Base-by-base conservation (phyloP, 2,329 filamentous ascomycete species). In the Fusarium torulosum region DNA sequence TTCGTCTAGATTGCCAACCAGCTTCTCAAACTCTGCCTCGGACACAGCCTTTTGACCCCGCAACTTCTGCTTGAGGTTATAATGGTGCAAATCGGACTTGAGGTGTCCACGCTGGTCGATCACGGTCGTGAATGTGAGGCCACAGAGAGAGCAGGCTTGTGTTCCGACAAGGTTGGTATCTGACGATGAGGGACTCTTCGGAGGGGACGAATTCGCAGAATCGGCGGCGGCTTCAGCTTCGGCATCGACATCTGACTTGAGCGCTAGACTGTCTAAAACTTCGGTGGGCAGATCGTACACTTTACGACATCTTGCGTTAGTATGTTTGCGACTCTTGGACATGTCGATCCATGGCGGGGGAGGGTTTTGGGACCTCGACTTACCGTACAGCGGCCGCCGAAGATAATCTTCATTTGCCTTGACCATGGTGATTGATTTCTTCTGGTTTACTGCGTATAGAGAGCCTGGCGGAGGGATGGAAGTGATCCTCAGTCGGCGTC, bases 1-100 rank as follows among this genome's bases (percentile, higher is more conserved):
- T 82, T 99, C 95, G 71, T 97, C 92, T 33, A 99, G 83, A 60
- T 96, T 88, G 35, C 89, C 93, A 9, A 98, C 85, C 8, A 97
- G 84, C 75, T 90, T 92, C 76, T 96, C 92, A 70, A 99, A 99
- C 33, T 97, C 94, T 9, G 76, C 78, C 75, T 99, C 96, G 2
- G 88, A 87, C 2, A 97, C 90, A 0, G 92, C 80, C 11, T 85
- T 85, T 59, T 85, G 84, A 0, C 92, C 92, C 45, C 93, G 89
- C 57, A 97, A 81, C 81, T 93, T 97, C 76, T 95, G 92, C 79
- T 97, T 98, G 63, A 98, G 81, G 76, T 99, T 99, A 81, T 97
- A 99, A 68, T 91, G 87, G 78, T 99, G 96, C 47, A 96, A 84
- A 75, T 99, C 96, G 11, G 95, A 97, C 73, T 92, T 91, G 59